phyloP scores from a whole-genome alignment of 768 basidiomycete species.

The Boletus reticulatus region DNA sequence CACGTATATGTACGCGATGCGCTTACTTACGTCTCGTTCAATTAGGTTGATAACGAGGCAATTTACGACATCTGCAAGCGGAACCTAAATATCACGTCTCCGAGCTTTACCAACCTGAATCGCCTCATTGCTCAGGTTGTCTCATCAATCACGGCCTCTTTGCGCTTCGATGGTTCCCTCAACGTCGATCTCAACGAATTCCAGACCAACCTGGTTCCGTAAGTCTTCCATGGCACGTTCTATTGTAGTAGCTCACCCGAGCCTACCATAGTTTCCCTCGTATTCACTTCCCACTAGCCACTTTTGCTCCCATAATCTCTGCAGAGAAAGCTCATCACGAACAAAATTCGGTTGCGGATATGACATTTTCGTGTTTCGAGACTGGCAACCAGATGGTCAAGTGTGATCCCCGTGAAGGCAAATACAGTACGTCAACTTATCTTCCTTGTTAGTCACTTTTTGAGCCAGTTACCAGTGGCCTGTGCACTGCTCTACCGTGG shows the following conservation, averaged over 20 bases:
- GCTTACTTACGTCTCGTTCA: constrained; percentile 2
- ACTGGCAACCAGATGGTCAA: constrained; percentile 78
- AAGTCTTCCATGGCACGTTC: constrained; percentile 33
- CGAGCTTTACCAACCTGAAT: constrained; percentile 94
- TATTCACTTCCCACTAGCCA: constrained; percentile 97
- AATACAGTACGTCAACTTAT: constrained; percentile 53
- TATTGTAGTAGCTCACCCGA: background rate
- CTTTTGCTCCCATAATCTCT: constrained; percentile 92
- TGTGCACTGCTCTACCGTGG: constrained; percentile 72
- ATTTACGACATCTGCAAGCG: constrained; percentile 81
- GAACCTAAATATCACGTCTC: constrained; percentile 81
- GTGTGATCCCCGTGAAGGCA: constrained; percentile 77
- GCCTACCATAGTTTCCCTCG: constrained; percentile 74
- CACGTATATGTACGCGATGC: background rate
- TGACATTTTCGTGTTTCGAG: constrained; percentile 92
- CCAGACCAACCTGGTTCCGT: constrained; percentile 99
- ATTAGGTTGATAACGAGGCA: constrained; percentile 80
- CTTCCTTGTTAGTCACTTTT: background rate
- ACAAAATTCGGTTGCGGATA: constrained; percentile 96
- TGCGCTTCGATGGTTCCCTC: constrained; percentile 61
- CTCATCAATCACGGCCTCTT: constrained; percentile 94
- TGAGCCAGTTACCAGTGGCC: constrained; percentile 43
- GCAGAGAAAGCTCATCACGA: constrained; percentile 94
- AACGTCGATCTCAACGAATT: constrained; percentile 91
- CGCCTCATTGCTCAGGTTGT: constrained; percentile 98